Evolutionary conservation across 2,329 filamentous ascomycete species (phyloP).

Genomic region (Microdochium nivale): DNA sequence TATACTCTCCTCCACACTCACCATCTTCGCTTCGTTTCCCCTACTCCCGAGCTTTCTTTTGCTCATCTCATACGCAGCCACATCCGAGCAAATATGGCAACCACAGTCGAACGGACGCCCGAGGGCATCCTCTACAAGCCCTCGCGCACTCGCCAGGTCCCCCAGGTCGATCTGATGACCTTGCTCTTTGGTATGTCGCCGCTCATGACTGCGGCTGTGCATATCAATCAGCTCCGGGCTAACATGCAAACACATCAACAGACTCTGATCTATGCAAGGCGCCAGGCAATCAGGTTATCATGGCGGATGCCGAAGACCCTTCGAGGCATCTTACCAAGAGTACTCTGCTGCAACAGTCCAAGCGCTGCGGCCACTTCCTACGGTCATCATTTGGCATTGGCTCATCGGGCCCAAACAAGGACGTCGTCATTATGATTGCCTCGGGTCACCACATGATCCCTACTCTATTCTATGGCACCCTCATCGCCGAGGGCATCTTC

Average conservation of each 20-base stretch:
- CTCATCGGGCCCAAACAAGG: slow-evolving; percentile 8
- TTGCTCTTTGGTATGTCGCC: slow-evolving; percentile 29
- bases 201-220: neutral
- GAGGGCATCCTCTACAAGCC: slow-evolving; percentile 29
- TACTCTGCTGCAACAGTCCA: slow-evolving; percentile 35
- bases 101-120: slow-evolving; percentile 15
- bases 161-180: slow-evolving; percentile 31
- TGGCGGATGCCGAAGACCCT: slow-evolving; percentile 48
- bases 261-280: slow-evolving; percentile 24
- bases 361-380: slow-evolving; percentile 46
- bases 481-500: slow-evolving; percentile 15
- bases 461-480: slow-evolving; percentile 13
- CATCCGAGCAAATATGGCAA: slow-evolving; percentile 12
- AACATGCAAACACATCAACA: slow-evolving; percentile 6
- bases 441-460: slow-evolving; percentile 16
- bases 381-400: slow-evolving; percentile 23
- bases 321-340: slow-evolving; percentile 43
- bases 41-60: no score
- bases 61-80: neutral
- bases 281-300: slow-evolving; percentile 41
- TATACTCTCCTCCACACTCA: neutral
- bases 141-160: slow-evolving; percentile 20
- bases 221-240: neutral
- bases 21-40: no score
- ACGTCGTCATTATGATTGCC: slow-evolving; percentile 15